phyloP scores from a whole-genome alignment of 2,329 filamentous ascomycete species.

The Nemania sp. region DNA sequence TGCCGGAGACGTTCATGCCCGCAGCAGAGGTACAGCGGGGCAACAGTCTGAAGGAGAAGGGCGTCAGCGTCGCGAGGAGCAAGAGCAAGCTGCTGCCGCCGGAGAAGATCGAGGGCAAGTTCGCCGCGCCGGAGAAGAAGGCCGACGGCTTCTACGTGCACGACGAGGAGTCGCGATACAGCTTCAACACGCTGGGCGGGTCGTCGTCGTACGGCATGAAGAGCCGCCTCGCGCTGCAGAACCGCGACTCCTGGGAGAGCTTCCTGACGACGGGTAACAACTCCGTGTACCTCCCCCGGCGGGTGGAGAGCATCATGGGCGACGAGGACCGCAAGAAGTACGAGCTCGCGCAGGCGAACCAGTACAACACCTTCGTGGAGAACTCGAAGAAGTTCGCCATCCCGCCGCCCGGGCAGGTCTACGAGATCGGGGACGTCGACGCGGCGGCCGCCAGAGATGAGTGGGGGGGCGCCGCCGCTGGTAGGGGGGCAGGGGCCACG shows the following conservation, averaged over 20 bases:
- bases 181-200: conserved; percentile 49
- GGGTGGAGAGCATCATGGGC: conserved; percentile 77
- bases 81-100: conserved; percentile 72
- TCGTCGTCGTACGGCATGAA: conserved; percentile 39
- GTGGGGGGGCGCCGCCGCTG: conserved; percentile 50
- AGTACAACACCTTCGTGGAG: conserved; percentile 45
- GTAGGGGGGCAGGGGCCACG: conserved; percentile 44
- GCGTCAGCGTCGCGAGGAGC: conserved; percentile 50
- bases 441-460: conserved; percentile 48
- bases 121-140: conserved; percentile 71
- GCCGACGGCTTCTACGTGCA: conserved; percentile 72
- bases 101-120: conserved; percentile 75
- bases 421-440: conserved; percentile 53
- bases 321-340: conserved; percentile 78
- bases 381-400: conserved; percentile 42
- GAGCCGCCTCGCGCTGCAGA: conserved; percentile 54
- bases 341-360: conserved; percentile 66
- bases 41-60: conserved; percentile 37
- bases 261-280: conserved; percentile 62
- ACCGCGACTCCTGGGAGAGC: conserved; percentile 70
- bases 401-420: conserved; percentile 51
- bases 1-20: conserved; percentile 80
- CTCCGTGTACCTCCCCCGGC: conserved; percentile 68
- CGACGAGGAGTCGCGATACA: conserved; percentile 67
- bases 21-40: conserved; percentile 54